Evolutionary conservation across 257 asterid species (phyloP).

Genomic region (Solanum etuberosum): DNA sequence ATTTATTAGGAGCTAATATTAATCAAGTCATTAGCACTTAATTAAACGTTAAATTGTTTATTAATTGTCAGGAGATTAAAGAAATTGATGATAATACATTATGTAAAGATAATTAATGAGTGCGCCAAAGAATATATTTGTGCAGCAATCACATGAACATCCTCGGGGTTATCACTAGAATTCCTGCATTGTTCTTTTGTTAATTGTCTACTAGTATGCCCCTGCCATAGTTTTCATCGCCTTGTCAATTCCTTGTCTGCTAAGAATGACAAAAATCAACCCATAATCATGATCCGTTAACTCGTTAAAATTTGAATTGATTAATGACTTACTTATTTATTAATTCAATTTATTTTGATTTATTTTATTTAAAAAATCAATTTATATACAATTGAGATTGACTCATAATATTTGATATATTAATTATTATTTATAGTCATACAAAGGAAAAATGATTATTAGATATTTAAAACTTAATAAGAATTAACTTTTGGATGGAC

Average conservation of each 20-base stretch:
- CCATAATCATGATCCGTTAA: background rate
- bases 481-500: background rate
- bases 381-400: background rate
- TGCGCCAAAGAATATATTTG: background rate
- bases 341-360: no score
- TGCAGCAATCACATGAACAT: conserved; percentile 14
- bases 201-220: background rate
- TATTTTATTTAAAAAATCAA: no score
- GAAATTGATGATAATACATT: background rate
- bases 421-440: no score
- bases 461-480: background rate
- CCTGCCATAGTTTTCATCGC: conserved; percentile 12
- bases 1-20: background rate
- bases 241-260: background rate
- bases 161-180: conserved; percentile 1
- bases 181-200: background rate
- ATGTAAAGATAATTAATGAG: background rate
- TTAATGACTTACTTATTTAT: no score
- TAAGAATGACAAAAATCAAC: background rate
- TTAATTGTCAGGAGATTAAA: background rate
- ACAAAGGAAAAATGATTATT: background rate
- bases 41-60: background rate
- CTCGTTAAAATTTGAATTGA: background rate
- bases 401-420: background rate
- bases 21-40: background rate